Percentiles rank a stretch among this genome's conserved stretches.
Evolutionary conservation across 805 yeast genomes (phyloP).

Genomic region (Cyberlindnera mycetangii): DNA sequence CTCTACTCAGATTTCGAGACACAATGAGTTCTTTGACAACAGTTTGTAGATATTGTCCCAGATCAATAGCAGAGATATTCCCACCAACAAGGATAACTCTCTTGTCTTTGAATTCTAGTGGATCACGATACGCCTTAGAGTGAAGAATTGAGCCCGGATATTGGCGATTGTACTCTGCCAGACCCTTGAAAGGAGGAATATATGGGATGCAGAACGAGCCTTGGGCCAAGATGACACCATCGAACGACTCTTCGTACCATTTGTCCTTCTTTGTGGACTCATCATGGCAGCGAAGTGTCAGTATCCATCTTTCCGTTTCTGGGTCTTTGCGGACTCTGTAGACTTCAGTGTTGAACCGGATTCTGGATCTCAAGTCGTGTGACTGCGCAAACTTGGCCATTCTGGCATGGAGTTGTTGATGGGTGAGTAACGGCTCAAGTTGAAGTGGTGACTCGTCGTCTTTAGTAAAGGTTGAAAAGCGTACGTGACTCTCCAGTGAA

Average conservation of each 20-base stretch:
- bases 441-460: constrained; percentile 15
- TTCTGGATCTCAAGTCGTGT: constrained; percentile 31
- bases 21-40: constrained; percentile 47
- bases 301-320: constrained; percentile 34
- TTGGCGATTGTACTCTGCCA: constrained; percentile 38
- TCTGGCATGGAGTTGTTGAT: constrained; percentile 32
- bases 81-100: constrained; percentile 46
- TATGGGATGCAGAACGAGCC: constrained; percentile 60
- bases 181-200: constrained; percentile 48
- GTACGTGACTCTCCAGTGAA: constrained; percentile 35
- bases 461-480: constrained; percentile 34
- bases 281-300: constrained; percentile 27
- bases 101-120: constrained; percentile 36
- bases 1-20: constrained; percentile 68
- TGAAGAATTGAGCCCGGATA: constrained; percentile 48
- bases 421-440: constrained; percentile 38
- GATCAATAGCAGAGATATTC: constrained; percentile 41
- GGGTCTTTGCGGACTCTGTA: constrained; percentile 29
- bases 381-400: constrained; percentile 29
- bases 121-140: constrained; percentile 46
- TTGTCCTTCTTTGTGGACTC: constrained; percentile 17
- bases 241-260: constrained; percentile 49
- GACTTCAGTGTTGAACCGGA: constrained; percentile 40
- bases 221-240: constrained; percentile 54
- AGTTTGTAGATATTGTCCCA: constrained; percentile 41